Evolutionary conservation across 148 eudicot genomes (phyloP).

Genomic region (Gaultheria prostrata): DNA sequence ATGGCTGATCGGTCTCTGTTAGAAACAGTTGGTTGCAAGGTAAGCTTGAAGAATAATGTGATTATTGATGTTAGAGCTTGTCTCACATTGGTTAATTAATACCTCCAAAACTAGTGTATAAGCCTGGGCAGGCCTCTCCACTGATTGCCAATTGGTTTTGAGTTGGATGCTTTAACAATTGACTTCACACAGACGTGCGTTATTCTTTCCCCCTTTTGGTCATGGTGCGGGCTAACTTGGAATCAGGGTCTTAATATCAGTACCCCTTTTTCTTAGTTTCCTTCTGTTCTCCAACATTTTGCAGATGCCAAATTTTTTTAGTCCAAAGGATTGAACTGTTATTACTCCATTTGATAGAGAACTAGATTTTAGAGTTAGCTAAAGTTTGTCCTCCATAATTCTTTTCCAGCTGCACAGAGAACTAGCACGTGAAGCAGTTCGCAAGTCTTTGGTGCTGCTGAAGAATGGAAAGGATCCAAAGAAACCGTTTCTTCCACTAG

Average conservation of each 20-base stretch:
- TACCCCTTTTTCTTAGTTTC: neutral
- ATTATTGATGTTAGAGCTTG: too few relatives aligned
- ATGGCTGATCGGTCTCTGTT: conserved; percentile 70
- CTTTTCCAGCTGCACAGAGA: conserved; percentile 72
- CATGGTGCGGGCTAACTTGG: neutral
- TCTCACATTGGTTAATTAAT: too few relatives aligned
- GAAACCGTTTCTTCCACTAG: conserved; percentile 71
- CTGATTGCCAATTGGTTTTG: too few relatives aligned
- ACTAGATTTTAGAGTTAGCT: neutral
- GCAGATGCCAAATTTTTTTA: neutral
- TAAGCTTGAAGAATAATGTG: conserved; percentile 25
- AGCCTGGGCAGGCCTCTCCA: too few relatives aligned
- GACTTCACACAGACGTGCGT: neutral
- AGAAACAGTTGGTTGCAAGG: conserved; percentile 86
- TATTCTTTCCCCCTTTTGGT: neutral
- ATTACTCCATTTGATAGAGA: neutral
- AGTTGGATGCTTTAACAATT: too few relatives aligned
- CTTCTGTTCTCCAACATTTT: neutral
- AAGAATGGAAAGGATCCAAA: conserved; percentile 82
- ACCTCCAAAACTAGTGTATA: too few relatives aligned
- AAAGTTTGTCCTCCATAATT: neutral
- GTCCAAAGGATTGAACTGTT: neutral
- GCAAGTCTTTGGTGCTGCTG: conserved; percentile 78
- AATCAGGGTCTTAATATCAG: neutral
- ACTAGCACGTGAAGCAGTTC: conserved; percentile 93